These are phyloP conservation scores for Cordyceps tenuipes DNA, from an alignment of 2,329 filamentous ascomycete genomes.

Conservation along the genomic window DNA sequence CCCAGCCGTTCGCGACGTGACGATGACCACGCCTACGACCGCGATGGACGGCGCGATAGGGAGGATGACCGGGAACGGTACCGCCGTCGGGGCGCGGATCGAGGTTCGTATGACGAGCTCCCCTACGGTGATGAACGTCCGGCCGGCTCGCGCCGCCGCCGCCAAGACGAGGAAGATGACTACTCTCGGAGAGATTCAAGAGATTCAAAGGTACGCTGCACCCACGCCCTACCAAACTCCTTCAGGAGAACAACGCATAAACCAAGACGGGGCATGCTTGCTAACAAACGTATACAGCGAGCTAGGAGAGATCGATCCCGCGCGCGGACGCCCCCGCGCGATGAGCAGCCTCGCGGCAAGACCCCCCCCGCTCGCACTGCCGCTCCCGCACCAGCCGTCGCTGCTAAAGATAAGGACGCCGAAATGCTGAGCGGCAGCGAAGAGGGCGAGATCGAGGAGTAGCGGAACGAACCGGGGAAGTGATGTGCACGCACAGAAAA, in stretches of 20 bases:
- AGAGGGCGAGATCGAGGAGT: slow-evolving; percentile 95
- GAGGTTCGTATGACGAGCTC: slow-evolving; percentile 75
- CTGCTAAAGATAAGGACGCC: slow-evolving; percentile 25
- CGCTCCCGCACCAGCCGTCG: slow-evolving; percentile 16
- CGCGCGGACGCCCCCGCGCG: slow-evolving; percentile 53
- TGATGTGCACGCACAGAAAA: background rate
- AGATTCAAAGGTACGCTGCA: slow-evolving; percentile 52
- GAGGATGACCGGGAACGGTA: slow-evolving; percentile 91
- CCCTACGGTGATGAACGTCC: slow-evolving; percentile 77
- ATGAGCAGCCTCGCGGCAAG: slow-evolving; percentile 48
- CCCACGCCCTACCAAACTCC: background rate
- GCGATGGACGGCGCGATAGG: slow-evolving; percentile 54
- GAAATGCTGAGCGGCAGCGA: slow-evolving; percentile 72
- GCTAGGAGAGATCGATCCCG: slow-evolving; percentile 48
- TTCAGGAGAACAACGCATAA: background rate
- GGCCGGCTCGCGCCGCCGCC: slow-evolving; percentile 60
- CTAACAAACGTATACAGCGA: slow-evolving; percentile 37
- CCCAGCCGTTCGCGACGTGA: slow-evolving; percentile 48
- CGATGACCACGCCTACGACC: slow-evolving; percentile 58
- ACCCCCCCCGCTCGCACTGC: slow-evolving; percentile 34
- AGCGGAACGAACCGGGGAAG: background rate
- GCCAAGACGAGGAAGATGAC: slow-evolving; percentile 70
- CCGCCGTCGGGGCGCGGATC: slow-evolving; percentile 68
- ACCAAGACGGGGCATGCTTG: background rate
- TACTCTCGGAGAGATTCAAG: slow-evolving; percentile 56